Evolutionary conservation across 2,329 filamentous ascomycete genomes (phyloP).

Genomic region (Byssothecium circinans): DNA sequence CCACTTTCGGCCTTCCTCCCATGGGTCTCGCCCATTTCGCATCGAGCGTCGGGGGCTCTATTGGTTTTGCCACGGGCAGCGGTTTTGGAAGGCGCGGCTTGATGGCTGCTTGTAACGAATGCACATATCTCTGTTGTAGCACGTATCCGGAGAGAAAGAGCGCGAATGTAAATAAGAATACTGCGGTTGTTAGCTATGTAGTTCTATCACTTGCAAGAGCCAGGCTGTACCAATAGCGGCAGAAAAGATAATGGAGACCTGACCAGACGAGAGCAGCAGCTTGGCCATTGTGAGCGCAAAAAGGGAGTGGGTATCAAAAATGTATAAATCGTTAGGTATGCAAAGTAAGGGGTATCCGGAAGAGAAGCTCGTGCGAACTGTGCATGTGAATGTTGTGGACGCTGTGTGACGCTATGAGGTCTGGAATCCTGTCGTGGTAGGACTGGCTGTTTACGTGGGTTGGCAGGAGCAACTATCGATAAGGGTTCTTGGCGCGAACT

Average conservation of each 20-base stretch:
- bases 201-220: neutral
- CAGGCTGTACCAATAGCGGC: slow-evolving; percentile 60
- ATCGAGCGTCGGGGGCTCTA: slow-evolving; percentile 37
- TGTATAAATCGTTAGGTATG: slow-evolving; percentile 11
- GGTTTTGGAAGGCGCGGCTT: slow-evolving; percentile 54
- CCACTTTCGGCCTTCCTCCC: slow-evolving; percentile 27
- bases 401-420: slow-evolving; percentile 29
- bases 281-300: slow-evolving; percentile 29
- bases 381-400: slow-evolving; percentile 15
- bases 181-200: slow-evolving; percentile 37
- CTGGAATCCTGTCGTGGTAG: slow-evolving; percentile 16
- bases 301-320: slow-evolving; percentile 20
- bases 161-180: slow-evolving; percentile 75
- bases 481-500: slow-evolving; percentile 14
- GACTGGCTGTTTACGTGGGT: slow-evolving; percentile 22
- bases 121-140: slow-evolving; percentile 83
- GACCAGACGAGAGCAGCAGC: slow-evolving; percentile 67
- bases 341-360: slow-evolving; percentile 13
- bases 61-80: slow-evolving; percentile 36
- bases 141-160: slow-evolving; percentile 88
- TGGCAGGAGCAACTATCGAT: slow-evolving; percentile 34
- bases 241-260: slow-evolving; percentile 70
- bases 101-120: slow-evolving; percentile 74
- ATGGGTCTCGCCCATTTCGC: slow-evolving; percentile 42
- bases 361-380: slow-evolving; percentile 21